Conservation (phyloP, 352 stramenopile species). For the Phytophthora capsici region DNA sequence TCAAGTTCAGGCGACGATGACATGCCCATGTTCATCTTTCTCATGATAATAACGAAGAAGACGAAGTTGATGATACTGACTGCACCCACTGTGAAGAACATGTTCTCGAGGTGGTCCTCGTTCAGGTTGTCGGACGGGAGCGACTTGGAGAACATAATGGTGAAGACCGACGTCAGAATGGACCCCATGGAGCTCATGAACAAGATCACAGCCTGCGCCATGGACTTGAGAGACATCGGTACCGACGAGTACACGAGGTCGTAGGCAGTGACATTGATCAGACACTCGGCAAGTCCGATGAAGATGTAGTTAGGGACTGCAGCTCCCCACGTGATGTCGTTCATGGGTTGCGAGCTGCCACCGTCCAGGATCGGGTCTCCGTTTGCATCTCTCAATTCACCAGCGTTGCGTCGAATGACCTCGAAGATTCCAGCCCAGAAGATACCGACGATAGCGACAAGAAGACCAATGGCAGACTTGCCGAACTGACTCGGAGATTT, state of each 20-base stretch:
- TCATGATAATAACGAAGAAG: slow-evolving; percentile 56
- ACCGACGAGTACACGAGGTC: slow-evolving; percentile 70
- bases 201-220: slow-evolving; percentile 47
- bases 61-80: slow-evolving; percentile 59
- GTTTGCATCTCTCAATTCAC: slow-evolving; percentile 38
- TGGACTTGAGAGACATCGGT: slow-evolving; percentile 60
- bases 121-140: slow-evolving; percentile 60
- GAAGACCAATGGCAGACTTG: slow-evolving; percentile 36
- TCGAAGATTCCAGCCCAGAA: slow-evolving; percentile 59
- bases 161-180: slow-evolving; percentile 40
- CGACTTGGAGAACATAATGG: slow-evolving; percentile 49
- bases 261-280: slow-evolving; percentile 71
- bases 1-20: slow-evolving; percentile 25
- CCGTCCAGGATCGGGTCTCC: slow-evolving; percentile 47
- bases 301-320: slow-evolving; percentile 68
- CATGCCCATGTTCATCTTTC: slow-evolving; percentile 61
- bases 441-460: slow-evolving; percentile 40
- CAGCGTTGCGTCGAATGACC: slow-evolving; percentile 58
- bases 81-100: slow-evolving; percentile 65
- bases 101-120: slow-evolving; percentile 55
- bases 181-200: slow-evolving; percentile 58
- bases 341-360: slow-evolving; percentile 57
- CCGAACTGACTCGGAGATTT: slow-evolving; percentile 44
- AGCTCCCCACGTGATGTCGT: slow-evolving; percentile 58
- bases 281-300: slow-evolving; percentile 57